These are phyloP conservation scores for Nectriaceae sp. DNA, from an alignment of 2,329 filamentous ascomycete species.

Conservation along the genomic window DNA sequence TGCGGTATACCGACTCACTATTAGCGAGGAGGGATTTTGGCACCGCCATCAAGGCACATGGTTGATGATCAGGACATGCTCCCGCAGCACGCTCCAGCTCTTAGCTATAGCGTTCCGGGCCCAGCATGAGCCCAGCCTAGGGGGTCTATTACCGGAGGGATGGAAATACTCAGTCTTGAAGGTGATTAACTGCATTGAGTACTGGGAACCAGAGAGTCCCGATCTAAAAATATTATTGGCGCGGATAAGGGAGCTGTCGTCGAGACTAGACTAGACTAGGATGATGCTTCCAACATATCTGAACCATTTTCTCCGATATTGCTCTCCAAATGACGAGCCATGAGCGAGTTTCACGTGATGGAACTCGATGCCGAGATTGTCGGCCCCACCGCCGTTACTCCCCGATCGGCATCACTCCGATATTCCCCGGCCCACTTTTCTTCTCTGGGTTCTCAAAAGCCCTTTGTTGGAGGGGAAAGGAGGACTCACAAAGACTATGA, in stretches of 20 bases:
- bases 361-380: too few species aligned
- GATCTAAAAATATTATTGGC: slow-evolving; percentile 12
- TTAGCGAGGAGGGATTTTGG: slow-evolving; percentile 18
- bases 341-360: too few species aligned
- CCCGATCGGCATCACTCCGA: too few species aligned
- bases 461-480: too few species aligned
- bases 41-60: slow-evolving; percentile 24
- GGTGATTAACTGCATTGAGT: slow-evolving; percentile 12
- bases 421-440: too few species aligned
- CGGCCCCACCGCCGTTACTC: too few species aligned
- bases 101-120: slow-evolving; percentile 12
- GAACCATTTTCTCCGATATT: background rate
- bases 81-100: slow-evolving; percentile 19
- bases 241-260: slow-evolving; percentile 7
- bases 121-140: slow-evolving; percentile 6
- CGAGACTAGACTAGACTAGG: too few species aligned
- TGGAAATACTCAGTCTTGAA: slow-evolving; percentile 12
- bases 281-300: too few species aligned
- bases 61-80: slow-evolving; percentile 23
- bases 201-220: slow-evolving; percentile 15
- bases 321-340: slow-evolving; percentile 7
- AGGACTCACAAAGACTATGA: too few species aligned
- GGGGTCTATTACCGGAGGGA: slow-evolving; percentile 8
- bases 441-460: too few species aligned
- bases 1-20: slow-evolving; percentile 13